Base-by-base conservation (phyloP, 2,329 filamentous ascomycete species). In the Xylariales sp. region DNA sequence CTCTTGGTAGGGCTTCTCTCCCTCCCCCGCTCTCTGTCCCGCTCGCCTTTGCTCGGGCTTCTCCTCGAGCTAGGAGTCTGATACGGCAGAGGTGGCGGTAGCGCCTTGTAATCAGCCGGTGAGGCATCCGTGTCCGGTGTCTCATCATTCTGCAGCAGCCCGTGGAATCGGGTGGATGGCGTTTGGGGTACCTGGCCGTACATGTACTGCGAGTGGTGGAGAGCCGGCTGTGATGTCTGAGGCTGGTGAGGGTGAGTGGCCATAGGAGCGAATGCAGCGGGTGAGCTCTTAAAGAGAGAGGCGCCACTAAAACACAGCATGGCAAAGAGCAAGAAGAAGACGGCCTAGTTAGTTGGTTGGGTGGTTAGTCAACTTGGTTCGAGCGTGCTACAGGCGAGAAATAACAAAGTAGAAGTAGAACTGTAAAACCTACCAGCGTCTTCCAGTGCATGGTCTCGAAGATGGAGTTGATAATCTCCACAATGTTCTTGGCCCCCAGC, bases 401-500 rank as follows among this genome's bases (percentile, higher is more conserved):
- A n/a, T n/a, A n/a, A n/a, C n/a, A n/a, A n/a, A n/a, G n/a, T n/a
- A n/a, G n/a, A n/a, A n/a, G n/a, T n/a, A n/a, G n/a, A n/a, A n/a
- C n/a, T n/a, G n/a, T n/a, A n/a, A n/a, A n/a, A n/a, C n/a, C 47
- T 61, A 78, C 75, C 65, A 74, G 74, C 8, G 74, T 72, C 62
- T 96, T 96, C 62, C 88, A 84, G 46, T 85, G 88, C 61, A 97
- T 90, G 5, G 87, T 82, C 51, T 95, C 88, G 5, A 95, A 83
- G 59, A 97, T 96, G 53, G 85, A 84, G 58, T 97, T 96, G 61
- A 97, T 83, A 28, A 98, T 95, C 55, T 88, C 81, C 1, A 91
- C 91, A 56, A 96, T 85, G 18, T 90, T 93, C 54, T 87, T 84
- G 5, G 88, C 90, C 14, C 85, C 88, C 27, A 95, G 80, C 52